Conservation (phyloP, 805 yeast genomes). For the Myxozyma monticola region DNA sequence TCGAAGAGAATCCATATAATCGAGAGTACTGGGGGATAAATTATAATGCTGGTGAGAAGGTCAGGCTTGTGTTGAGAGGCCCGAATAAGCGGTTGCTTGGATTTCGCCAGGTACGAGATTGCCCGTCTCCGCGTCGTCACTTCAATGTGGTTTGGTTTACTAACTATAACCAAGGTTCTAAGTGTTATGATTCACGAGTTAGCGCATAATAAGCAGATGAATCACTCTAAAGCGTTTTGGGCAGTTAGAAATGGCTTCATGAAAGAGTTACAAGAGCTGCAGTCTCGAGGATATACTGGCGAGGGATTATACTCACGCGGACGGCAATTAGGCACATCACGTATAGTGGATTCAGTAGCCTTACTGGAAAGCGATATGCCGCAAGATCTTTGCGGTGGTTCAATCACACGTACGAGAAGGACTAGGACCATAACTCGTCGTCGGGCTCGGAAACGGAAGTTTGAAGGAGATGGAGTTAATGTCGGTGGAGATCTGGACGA, state of each 20-base stretch:
- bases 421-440: slow-evolving; percentile 16
- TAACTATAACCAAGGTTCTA: slow-evolving; percentile 24
- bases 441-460: slow-evolving; percentile 16
- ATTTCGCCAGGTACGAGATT: slow-evolving; percentile 23
- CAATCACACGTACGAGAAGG: slow-evolving; percentile 17
- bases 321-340: slow-evolving; percentile 17
- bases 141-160: background rate
- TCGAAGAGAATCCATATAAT: slow-evolving; percentile 28
- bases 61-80: slow-evolving; percentile 28
- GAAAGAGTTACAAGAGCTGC: slow-evolving; percentile 23
- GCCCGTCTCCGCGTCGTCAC: background rate
- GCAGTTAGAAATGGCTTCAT: slow-evolving; percentile 25
- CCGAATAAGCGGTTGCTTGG: slow-evolving; percentile 21
- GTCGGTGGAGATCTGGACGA: slow-evolving; percentile 21
- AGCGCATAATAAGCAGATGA: slow-evolving; percentile 31
- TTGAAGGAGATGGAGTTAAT: slow-evolving; percentile 26
- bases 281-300: slow-evolving; percentile 30
- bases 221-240: slow-evolving; percentile 29
- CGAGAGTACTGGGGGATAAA: slow-evolving; percentile 31
- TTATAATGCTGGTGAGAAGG: slow-evolving; percentile 31
- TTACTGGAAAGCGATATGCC: slow-evolving; percentile 26
- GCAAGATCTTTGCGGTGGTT: slow-evolving; percentile 27
- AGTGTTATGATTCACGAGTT: slow-evolving; percentile 32
- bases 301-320: slow-evolving; percentile 31
- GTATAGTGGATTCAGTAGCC: slow-evolving; percentile 15